Evolutionary conservation across 2,329 filamentous ascomycete genomes (phyloP).

Genomic region (Chaetomiaceae sp.): DNA sequence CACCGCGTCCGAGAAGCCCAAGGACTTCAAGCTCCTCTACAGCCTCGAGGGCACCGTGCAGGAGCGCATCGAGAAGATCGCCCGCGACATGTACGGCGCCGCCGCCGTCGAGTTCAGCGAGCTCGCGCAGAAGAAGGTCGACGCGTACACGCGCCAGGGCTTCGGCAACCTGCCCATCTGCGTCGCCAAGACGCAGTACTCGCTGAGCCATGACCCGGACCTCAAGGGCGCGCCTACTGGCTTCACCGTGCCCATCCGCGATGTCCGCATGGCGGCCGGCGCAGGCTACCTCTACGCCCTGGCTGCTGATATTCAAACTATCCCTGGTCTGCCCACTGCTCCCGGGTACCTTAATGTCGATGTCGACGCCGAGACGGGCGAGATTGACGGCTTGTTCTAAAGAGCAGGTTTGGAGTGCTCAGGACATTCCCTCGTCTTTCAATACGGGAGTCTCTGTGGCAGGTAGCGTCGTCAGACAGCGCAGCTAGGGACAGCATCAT

Average conservation of each 20-base stretch:
- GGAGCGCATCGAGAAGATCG: conserved; percentile 82
- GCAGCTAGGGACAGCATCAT: neutral
- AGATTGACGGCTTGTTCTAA: conserved; percentile 86
- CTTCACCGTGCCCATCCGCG: conserved; percentile 89
- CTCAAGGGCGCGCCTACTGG: conserved; percentile 93
- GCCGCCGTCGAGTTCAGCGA: conserved; percentile 86
- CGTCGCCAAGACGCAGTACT: conserved; percentile 98
- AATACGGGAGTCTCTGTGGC: conserved; percentile 1
- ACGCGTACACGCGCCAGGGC: conserved; percentile 87
- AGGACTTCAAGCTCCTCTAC: conserved; percentile 85
- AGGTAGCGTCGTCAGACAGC: neutral
- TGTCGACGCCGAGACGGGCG: conserved; percentile 72
- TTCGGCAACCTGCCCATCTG: conserved; percentile 92
- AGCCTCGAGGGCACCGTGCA: conserved; percentile 71
- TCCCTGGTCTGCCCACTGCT: conserved; percentile 88
- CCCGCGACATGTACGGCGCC: conserved; percentile 90
- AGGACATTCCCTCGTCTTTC: neutral
- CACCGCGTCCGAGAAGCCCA: conserved; percentile 72
- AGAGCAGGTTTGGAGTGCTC: neutral
- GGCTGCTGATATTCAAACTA: conserved; percentile 96
- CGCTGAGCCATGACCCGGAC: conserved; percentile 82
- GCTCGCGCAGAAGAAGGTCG: conserved; percentile 90
- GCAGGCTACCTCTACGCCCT: conserved; percentile 93
- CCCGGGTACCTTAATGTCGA: conserved; percentile 95
- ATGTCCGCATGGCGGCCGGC: conserved; percentile 89